Base-by-base conservation (phyloP, 805 yeast genomes). In the Ogataea wickerhamii region DNA sequence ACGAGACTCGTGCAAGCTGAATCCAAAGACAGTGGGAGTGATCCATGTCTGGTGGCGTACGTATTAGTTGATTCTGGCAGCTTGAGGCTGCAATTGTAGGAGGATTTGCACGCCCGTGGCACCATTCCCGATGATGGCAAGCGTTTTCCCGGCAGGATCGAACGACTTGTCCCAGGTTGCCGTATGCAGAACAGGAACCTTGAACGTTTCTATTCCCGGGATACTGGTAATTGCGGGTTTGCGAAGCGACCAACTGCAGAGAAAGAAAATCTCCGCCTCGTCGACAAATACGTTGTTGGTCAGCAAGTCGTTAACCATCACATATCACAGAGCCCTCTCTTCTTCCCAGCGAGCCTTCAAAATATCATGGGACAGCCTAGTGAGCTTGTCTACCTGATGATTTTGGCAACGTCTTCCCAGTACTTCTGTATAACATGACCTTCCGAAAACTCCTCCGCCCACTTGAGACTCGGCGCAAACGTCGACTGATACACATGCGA, bases 21-120 rank as follows among this genome's bases (percentile, higher is more conserved):
- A 27, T 27, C 30, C 30, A 27, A 27, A 27, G 10, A 27, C n/a
- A 27, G n/a, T 27, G n/a, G 30, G 30, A 7, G 30, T 27, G 30
- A 27, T 27, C 30, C 30, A 27, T 8, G 30, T 27, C n/a, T 27
- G 7, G 17, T 27, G 30, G 10, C 30, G 30, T 8, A 27, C 17
- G n/a, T 27, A 27, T 8, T 27, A 13, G 14, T 27, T 13, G 8
- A 27, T 27, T 8, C n/a, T 8, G 30, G 30, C 13, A 10, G 30
- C 30, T 13, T 27, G 7, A 8, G 13, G 17, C 14, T n/a, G 17
- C 8, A 27, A 13, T 8, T 27, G 13, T n/a, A 13, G 30, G 8
- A 27, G 30, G 7, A 27, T 27, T 27, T 27, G 30, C 7, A 27
- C 30, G 7, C 30, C 30, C 10, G 30, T 27, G 17, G 30, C 30